Evolutionary conservation across 768 basidiomycete genomes (phyloP).

Genomic region (Pleurotus ostreatus): DNA sequence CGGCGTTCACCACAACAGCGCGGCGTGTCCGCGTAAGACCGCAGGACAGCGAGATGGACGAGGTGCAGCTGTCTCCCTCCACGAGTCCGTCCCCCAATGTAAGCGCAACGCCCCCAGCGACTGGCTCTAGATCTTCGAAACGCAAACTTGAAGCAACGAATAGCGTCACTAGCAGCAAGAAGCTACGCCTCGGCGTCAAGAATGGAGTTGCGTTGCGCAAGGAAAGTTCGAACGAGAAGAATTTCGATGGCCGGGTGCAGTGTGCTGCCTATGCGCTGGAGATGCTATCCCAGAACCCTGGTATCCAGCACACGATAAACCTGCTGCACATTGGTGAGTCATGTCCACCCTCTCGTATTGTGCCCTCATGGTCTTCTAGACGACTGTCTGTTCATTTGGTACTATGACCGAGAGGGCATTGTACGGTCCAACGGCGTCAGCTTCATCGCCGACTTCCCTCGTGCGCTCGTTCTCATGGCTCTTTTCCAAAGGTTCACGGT

Average conservation of each 20-base stretch:
- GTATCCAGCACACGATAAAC: conserved; percentile 9
- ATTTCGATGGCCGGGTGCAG: neutral
- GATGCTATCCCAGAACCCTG: conserved; percentile 4
- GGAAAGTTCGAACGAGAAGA: neutral
- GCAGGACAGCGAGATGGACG: neutral
- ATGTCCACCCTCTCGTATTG: neutral
- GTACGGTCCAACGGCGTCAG: conserved; percentile 21
- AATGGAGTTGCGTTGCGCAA: neutral
- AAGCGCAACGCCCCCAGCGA: neutral
- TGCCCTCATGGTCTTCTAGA: conserved; percentile 12
- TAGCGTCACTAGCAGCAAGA: neutral
- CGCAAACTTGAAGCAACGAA: neutral
- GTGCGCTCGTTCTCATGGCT: conserved; percentile 21
- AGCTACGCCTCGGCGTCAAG: neutral
- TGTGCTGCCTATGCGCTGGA: conserved; percentile 8
- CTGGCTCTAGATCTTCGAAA: neutral
- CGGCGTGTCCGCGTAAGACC: neutral
- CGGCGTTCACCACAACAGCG: neutral
- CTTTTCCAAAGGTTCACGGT: conserved; percentile 19
- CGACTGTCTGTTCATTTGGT: neutral
- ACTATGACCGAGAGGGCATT: conserved; percentile 12
- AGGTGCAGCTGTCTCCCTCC: neutral
- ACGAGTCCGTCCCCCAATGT: neutral
- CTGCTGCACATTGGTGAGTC: conserved; percentile 9
- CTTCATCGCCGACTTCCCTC: conserved; percentile 20